These are phyloP conservation scores for Coemansia furcata DNA, from an alignment of 192 early-diverging fungal genomes.

Conservation along the genomic window DNA sequence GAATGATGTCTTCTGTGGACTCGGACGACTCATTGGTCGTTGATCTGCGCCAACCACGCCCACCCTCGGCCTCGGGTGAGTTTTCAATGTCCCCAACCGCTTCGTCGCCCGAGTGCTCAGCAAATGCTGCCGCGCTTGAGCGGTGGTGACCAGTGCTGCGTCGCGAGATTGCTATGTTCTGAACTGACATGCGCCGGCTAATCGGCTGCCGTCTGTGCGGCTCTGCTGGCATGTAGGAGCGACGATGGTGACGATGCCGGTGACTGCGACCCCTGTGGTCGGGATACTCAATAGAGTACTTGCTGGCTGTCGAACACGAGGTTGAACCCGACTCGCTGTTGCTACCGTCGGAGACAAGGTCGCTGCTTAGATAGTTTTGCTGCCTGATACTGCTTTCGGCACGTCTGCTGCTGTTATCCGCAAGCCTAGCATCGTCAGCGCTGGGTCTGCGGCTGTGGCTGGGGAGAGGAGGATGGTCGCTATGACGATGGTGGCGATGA, in stretches of 20 bases:
- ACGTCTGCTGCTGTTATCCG: background rate
- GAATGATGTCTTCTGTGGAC: conserved; percentile 14
- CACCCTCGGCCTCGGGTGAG: conserved; percentile 2
- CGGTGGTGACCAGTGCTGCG: conserved; percentile 26
- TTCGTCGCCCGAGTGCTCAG: conserved; percentile 12
- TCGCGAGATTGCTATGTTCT: conserved; percentile 22
- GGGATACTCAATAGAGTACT: conserved; percentile 28
- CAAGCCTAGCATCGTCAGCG: background rate
- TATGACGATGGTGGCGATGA: conserved; percentile 12
- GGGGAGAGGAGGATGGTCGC: conserved; percentile 8
- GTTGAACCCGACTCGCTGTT: conserved; percentile 45
- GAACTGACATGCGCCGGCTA: conserved; percentile 23
- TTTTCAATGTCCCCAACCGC: background rate
- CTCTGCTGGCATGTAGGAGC: conserved; percentile 14
- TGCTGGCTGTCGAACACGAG: conserved; percentile 45
- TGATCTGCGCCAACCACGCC: conserved; percentile 16
- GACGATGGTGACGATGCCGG: conserved; percentile 40
- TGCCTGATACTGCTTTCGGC: background rate
- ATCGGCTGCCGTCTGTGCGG: background rate
- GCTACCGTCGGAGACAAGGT: conserved; percentile 15
- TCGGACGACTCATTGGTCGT: conserved; percentile 23
- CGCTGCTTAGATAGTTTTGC: conserved; percentile 1
- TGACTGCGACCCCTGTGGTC: conserved; percentile 14
- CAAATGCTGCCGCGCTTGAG: background rate
- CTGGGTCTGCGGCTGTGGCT: conserved; percentile 10